Conservation (phyloP, 768 basidiomycete genomes). For the Pisolithus albus region DNA sequence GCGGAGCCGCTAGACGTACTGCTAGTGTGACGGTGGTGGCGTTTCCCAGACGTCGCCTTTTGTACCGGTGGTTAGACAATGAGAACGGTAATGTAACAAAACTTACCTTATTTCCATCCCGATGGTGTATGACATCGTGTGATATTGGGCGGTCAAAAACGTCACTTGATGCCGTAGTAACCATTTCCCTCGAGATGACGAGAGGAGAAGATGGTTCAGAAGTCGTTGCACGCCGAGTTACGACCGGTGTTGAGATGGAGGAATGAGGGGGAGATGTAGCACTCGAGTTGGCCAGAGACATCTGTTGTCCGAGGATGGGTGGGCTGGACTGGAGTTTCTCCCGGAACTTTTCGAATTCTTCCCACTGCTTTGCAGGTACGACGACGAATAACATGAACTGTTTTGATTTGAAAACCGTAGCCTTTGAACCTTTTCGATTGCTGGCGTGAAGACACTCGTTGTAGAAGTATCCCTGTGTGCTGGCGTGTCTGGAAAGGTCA, state of each 20-base stretch:
- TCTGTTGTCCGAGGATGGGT: neutral
- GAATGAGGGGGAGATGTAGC: too few species aligned
- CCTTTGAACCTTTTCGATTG: neutral
- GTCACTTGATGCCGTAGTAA: neutral
- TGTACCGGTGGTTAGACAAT: too few species aligned
- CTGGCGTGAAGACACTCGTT: neutral
- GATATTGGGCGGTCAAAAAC: neutral
- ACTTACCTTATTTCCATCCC: neutral
- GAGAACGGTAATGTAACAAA: too few species aligned
- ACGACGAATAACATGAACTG: conserved; percentile 2
- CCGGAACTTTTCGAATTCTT: neutral
- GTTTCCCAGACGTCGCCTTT: too few species aligned
- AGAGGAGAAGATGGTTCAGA: neutral
- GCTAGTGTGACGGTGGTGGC: neutral
- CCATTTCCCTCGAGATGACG: neutral
- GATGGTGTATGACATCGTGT: neutral
- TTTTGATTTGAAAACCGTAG: conserved; percentile 1
- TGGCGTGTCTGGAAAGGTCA: neutral
- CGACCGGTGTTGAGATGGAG: neutral
- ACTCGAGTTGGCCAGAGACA: too few species aligned
- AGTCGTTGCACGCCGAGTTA: neutral
- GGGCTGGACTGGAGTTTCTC: neutral
- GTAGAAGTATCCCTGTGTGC: conserved; percentile 1
- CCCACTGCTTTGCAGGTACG: conserved; percentile 4
- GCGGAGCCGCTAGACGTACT: neutral